These are phyloP conservation scores for Phyllosticta capitalensis DNA, from an alignment of 2,329 filamentous ascomycete species.

Conservation along the genomic window DNA sequence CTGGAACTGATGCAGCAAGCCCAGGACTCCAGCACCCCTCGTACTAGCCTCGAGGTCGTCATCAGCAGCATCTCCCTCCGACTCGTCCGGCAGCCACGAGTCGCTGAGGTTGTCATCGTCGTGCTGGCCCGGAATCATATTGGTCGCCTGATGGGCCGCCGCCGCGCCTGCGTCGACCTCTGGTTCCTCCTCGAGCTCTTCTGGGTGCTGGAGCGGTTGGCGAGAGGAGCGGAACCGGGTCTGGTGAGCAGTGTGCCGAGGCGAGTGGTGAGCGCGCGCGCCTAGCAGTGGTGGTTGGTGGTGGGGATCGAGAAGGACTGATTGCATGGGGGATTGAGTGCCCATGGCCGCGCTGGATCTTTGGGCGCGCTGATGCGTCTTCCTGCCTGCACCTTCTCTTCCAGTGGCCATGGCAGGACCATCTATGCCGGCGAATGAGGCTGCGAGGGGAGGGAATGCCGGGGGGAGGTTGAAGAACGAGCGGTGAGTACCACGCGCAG, in stretches of 20 bases:
- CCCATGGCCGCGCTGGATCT: constrained; percentile 18
- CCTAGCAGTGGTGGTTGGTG: constrained; percentile 54
- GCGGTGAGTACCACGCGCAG: background rate
- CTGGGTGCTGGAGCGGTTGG: constrained; percentile 14
- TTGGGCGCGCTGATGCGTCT: constrained; percentile 10
- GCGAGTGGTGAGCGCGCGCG: constrained; percentile 26
- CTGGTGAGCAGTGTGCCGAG: constrained; percentile 40
- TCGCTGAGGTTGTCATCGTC: constrained; percentile 53
- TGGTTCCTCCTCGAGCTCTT: constrained; percentile 10
- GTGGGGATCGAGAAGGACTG: constrained; percentile 64
- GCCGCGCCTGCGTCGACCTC: background rate
- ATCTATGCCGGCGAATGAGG: background rate
- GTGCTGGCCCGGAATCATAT: constrained; percentile 33
- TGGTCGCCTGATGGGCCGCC: constrained; percentile 1
- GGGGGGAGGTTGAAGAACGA: constrained; percentile 6
- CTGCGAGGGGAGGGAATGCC: constrained; percentile 1
- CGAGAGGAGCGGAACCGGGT: constrained; percentile 31
- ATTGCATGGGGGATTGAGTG: constrained; percentile 54
- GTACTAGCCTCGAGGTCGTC: constrained; percentile 38
- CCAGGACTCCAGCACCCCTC: constrained; percentile 49
- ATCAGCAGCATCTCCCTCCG: constrained; percentile 34
- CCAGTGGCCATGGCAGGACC: background rate
- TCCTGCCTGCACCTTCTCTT: background rate
- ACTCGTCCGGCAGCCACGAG: constrained; percentile 41
- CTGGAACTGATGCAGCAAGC: constrained; percentile 58